Evolutionary conservation across 306 rosid genomes (phyloP).

Genomic region (Lathyrus aphaca): DNA sequence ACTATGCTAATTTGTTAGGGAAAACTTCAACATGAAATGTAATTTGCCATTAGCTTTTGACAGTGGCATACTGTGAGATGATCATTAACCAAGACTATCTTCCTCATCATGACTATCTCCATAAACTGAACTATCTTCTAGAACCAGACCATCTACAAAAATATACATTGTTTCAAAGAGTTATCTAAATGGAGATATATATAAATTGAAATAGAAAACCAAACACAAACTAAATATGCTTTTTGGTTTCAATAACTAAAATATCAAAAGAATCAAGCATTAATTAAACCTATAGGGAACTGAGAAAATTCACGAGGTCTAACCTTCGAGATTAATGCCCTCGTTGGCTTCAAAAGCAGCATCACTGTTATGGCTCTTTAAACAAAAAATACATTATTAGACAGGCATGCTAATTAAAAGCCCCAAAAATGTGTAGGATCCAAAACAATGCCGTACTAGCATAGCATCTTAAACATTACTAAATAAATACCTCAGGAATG

Average conservation of each 20-base stretch:
- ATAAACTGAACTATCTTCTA: neutral
- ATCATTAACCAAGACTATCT: neutral
- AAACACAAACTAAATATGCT: neutral
- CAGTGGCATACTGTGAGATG: neutral
- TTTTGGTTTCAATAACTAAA: neutral
- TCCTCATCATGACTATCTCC: neutral
- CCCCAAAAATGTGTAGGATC: no score
- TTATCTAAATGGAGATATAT: no score
- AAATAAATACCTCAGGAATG: neutral
- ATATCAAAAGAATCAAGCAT: neutral
- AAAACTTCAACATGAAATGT: neutral
- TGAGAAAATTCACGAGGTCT: conserved; percentile 32
- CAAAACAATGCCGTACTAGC: no score
- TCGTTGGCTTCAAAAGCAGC: conserved; percentile 75
- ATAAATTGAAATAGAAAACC: neutral
- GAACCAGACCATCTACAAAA: neutral
- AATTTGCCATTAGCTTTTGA: conserved; percentile 1
- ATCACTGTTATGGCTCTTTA: conserved; percentile 63
- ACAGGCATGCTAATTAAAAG: neutral
- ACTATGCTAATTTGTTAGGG: no score
- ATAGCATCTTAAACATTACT: neutral
- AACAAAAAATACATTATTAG: neutral
- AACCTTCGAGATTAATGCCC: conserved; percentile 64
- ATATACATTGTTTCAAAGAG: neutral
- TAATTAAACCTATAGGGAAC: conserved; percentile 16